phyloP scores from a whole-genome alignment of 2,329 filamentous ascomycete genomes.

The Emmonsia crescens region DNA sequence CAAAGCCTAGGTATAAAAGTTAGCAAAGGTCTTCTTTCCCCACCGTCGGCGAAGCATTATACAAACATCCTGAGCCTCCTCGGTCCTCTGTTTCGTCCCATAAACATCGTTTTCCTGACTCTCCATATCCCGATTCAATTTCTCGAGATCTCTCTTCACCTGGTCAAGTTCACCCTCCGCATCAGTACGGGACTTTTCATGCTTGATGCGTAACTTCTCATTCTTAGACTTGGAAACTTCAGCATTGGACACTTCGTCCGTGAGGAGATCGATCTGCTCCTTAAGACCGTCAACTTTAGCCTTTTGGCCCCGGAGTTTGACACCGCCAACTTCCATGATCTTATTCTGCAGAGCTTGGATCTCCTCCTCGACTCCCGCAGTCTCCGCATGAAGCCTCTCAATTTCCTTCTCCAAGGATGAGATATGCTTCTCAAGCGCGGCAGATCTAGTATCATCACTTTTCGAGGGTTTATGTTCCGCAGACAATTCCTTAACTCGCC shows the following conservation, averaged over 20 bases:
- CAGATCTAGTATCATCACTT: conserved; percentile 63
- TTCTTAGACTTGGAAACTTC: conserved; percentile 87
- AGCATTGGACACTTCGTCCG: conserved; percentile 71
- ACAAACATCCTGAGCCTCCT: conserved; percentile 62
- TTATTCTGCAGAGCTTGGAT: conserved; percentile 89
- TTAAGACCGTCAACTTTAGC: conserved; percentile 83
- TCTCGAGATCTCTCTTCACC: conserved; percentile 61
- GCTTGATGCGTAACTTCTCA: conserved; percentile 80
- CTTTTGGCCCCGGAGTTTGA: conserved; percentile 81
- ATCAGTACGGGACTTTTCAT: conserved; percentile 70
- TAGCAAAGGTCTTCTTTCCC: background rate
- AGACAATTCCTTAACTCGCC: conserved; percentile 72
- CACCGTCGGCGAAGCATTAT: background rate
- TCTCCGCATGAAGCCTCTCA: conserved; percentile 69
- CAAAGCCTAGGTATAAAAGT: conserved; percentile 42
- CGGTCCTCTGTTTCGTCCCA: conserved; percentile 59
- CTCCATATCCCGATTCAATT: conserved; percentile 65
- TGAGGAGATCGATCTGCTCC: conserved; percentile 68
- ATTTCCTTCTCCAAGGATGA: conserved; percentile 65
- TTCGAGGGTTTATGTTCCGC: conserved; percentile 72
- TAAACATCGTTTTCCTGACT: conserved; percentile 67
- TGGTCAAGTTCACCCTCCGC: conserved; percentile 68
- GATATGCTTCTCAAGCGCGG: conserved; percentile 66
- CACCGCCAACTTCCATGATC: conserved; percentile 96
- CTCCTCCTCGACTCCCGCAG: conserved; percentile 80